Evolutionary conservation across 345 rosid genomes (phyloP).

Genomic region (Adansonia digitata): DNA sequence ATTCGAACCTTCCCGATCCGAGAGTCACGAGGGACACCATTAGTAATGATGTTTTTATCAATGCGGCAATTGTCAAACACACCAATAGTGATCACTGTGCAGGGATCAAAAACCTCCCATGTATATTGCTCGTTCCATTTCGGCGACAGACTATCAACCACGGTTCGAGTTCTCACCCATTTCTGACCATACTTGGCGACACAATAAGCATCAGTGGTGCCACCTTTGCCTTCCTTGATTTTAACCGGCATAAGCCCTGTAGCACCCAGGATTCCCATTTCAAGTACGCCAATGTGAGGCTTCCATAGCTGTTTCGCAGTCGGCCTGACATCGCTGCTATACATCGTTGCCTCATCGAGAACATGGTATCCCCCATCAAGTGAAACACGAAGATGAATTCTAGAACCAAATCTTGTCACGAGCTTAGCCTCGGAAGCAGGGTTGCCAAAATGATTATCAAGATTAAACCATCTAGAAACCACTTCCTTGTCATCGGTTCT

Average conservation of each 20-base stretch:
- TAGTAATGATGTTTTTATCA: not conserved
- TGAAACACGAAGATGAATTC: constrained; percentile 55
- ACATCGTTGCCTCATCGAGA: constrained; percentile 57
- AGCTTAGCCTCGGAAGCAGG: constrained; percentile 26
- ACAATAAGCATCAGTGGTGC: constrained; percentile 59
- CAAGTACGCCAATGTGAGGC: constrained; percentile 64
- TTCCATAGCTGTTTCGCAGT: constrained; percentile 62
- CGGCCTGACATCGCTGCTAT: constrained; percentile 56
- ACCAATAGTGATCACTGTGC: not conserved
- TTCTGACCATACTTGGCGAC: constrained; percentile 74
- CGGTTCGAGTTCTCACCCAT: constrained; percentile 71
- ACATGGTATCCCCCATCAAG: constrained; percentile 77
- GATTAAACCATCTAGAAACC: constrained; percentile 64
- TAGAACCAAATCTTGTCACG: constrained; percentile 41
- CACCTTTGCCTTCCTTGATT: constrained; percentile 49
- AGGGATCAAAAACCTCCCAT: not conserved
- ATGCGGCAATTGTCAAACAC: not conserved
- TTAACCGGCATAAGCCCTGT: constrained; percentile 57
- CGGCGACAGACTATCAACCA: constrained; percentile 51
- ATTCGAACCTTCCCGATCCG: constrained; percentile 68
- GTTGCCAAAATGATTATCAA: constrained; percentile 38
- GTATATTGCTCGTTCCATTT: constrained; percentile 24
- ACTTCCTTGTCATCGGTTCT: constrained; percentile 45
- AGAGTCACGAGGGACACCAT: constrained; percentile 23
- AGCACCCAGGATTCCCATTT: constrained; percentile 71